phyloP scores from a whole-genome alignment of 1,139 yeast species.

The Waltiozyma sp. region DNA sequence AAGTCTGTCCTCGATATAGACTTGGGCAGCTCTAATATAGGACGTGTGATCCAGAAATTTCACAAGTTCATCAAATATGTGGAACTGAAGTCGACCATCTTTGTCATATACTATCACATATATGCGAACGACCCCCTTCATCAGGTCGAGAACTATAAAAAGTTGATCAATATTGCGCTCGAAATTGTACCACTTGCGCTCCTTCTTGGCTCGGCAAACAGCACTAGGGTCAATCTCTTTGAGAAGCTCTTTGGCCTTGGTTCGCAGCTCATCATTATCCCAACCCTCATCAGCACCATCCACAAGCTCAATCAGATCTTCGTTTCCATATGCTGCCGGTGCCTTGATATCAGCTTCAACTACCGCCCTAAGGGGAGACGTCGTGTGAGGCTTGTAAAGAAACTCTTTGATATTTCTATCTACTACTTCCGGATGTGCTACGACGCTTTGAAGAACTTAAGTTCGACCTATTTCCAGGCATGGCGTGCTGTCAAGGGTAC shows the following conservation, averaged over 20 bases:
- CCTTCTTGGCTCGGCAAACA: conserved; percentile 13
- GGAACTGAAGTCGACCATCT: conserved; percentile 16
- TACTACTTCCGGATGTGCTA: conserved; percentile 12
- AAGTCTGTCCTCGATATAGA: conserved; percentile 12
- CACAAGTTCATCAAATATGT: conserved; percentile 17
- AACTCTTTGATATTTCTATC: conserved; percentile 5
- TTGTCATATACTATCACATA: conserved; percentile 17
- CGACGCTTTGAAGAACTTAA: conserved; percentile 17
- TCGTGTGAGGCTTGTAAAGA: neutral
- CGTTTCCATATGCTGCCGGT: conserved; percentile 14
- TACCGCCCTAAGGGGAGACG: conserved; percentile 4
- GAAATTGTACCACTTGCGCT: conserved; percentile 14
- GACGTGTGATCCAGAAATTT: conserved; percentile 11
- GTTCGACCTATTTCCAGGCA: conserved; percentile 37
- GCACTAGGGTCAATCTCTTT: conserved; percentile 18
- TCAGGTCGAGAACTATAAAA: conserved; percentile 4
- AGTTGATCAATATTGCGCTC: conserved; percentile 8
- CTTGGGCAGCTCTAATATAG: conserved; percentile 4
- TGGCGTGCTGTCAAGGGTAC: conserved; percentile 36
- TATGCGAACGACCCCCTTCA: conserved; percentile 10
- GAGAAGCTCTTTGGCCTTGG: conserved; percentile 16
- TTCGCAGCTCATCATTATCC: conserved; percentile 15
- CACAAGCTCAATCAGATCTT: conserved; percentile 17
- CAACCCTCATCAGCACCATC: conserved; percentile 10
- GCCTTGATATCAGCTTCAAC: conserved; percentile 18